Percentiles rank a stretch among this genome's conserved stretches.
Evolutionary conservation across 352 stramenopile species (phyloP).

Genomic region (Globisporangium barbulae): DNA sequence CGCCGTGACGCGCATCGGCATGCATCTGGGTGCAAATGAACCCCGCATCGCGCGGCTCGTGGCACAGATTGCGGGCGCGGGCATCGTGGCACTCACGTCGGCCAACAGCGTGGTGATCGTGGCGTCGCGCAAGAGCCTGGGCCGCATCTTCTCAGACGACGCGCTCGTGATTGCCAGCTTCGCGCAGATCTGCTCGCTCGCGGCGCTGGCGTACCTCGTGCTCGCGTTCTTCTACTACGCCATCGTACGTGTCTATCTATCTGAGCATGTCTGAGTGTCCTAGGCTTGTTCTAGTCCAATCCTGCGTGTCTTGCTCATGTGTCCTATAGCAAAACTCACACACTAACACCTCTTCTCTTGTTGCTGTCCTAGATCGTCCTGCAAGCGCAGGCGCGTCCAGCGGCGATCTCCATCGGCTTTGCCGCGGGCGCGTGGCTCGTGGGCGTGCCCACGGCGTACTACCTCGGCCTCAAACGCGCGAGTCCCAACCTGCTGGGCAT

Average conservation of each 20-base stretch:
- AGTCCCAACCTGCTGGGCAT: slow-evolving; percentile 52
- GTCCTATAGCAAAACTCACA: no score
- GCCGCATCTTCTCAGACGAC: slow-evolving; percentile 70
- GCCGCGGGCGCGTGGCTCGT: slow-evolving; percentile 67
- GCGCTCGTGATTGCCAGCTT: slow-evolving; percentile 59
- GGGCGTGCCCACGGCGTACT: slow-evolving; percentile 65
- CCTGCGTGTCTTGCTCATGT: no score
- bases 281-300: not conserved
- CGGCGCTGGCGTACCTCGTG: slow-evolving; percentile 59
- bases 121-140: slow-evolving; percentile 39
- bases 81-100: slow-evolving; percentile 38
- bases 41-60: slow-evolving; percentile 39
- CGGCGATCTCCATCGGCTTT: slow-evolving; percentile 59
- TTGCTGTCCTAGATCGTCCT: slow-evolving; percentile 47
- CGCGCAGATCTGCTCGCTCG: slow-evolving; percentile 50
- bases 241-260: slow-evolving; percentile 33
- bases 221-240: slow-evolving; percentile 84
- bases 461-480: slow-evolving; percentile 45
- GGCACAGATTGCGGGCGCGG: slow-evolving; percentile 47
- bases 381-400: slow-evolving; percentile 52
- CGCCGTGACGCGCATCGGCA: slow-evolving; percentile 61
- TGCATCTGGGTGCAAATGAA: slow-evolving; percentile 54
- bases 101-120: slow-evolving; percentile 50
- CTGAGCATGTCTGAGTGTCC: not conserved
- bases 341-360: not conserved